Conservation (phyloP, 495 filamentous ascomycete genomes). For the Glarea lozoyensis region DNA sequence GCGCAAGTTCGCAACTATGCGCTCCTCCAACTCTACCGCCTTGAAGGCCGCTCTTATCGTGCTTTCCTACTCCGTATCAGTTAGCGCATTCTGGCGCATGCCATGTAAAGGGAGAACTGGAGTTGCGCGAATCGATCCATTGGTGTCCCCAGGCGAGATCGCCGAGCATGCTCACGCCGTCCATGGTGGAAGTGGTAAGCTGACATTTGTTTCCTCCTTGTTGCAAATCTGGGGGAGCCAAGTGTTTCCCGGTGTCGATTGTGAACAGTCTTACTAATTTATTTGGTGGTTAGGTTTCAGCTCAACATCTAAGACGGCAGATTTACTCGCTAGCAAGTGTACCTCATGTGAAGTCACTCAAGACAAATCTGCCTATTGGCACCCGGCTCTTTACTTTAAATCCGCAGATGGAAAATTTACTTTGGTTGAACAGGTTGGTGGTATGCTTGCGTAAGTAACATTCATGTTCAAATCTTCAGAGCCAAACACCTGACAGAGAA, state of each 20-base stretch:
- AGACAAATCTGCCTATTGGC: slow-evolving; percentile 67
- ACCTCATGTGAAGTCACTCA: slow-evolving; percentile 54
- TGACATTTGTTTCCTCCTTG: slow-evolving; percentile 1
- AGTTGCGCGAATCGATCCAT: slow-evolving; percentile 62
- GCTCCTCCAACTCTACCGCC: background rate
- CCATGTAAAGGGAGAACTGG: slow-evolving; percentile 62
- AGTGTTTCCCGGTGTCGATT: no score
- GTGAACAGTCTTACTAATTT: no score
- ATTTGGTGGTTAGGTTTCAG: slow-evolving; percentile 49
- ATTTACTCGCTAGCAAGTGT: slow-evolving; percentile 45
- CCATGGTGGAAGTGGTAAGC: slow-evolving; percentile 54
- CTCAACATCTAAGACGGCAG: slow-evolving; percentile 31
- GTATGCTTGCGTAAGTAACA: slow-evolving; percentile 49
- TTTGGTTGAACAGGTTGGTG: slow-evolving; percentile 45
- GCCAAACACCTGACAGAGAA: background rate
- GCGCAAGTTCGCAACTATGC: slow-evolving; percentile 6
- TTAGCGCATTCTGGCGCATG: slow-evolving; percentile 80
- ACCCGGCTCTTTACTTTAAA: slow-evolving; percentile 54
- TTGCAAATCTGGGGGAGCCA: no score
- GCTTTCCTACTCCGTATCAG: slow-evolving; percentile 22
- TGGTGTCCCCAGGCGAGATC: slow-evolving; percentile 37
- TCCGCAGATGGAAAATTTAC: slow-evolving; percentile 34
- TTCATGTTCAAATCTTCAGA: background rate
- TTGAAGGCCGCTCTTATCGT: background rate
- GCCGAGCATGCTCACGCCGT: slow-evolving; percentile 68